phyloP scores from a whole-genome alignment of 305 asterid genomes.

The Fraxinus platypoda region DNA sequence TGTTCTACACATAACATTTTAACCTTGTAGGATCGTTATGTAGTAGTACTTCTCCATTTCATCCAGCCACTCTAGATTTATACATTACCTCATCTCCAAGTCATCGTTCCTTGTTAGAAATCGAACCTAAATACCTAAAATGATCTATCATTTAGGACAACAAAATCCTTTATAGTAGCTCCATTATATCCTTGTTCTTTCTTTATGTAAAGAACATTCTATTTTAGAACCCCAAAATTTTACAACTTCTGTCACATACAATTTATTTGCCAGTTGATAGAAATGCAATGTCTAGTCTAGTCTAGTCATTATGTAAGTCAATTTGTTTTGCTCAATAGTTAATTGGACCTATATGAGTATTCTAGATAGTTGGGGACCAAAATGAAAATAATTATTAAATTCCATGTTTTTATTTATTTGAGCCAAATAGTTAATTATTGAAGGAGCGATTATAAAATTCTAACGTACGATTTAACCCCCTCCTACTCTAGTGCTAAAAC shows the following conservation, averaged over 20 bases:
- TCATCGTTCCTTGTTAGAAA: not conserved
- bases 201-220: not conserved
- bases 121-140: not conserved
- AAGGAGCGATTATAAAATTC: not conserved
- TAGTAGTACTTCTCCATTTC: not conserved
- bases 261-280: not conserved
- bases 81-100: not conserved
- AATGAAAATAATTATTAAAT: not conserved
- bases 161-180: not conserved
- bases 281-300: not conserved
- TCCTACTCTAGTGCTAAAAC: not conserved
- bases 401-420: too few relatives aligned
- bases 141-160: not conserved
- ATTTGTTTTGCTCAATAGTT: not conserved
- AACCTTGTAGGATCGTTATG: not conserved
- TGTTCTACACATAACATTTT: not conserved
- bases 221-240: not conserved
- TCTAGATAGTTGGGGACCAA: not conserved
- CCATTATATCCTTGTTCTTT: not conserved
- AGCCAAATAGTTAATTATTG: not conserved
- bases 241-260: not conserved
- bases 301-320: not conserved
- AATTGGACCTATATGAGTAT: too few relatives aligned
- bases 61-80: not conserved
- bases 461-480: not conserved